Evolutionary conservation across 2,329 filamentous ascomycete genomes (phyloP).

Genomic region (Geosmithia putterillii): DNA sequence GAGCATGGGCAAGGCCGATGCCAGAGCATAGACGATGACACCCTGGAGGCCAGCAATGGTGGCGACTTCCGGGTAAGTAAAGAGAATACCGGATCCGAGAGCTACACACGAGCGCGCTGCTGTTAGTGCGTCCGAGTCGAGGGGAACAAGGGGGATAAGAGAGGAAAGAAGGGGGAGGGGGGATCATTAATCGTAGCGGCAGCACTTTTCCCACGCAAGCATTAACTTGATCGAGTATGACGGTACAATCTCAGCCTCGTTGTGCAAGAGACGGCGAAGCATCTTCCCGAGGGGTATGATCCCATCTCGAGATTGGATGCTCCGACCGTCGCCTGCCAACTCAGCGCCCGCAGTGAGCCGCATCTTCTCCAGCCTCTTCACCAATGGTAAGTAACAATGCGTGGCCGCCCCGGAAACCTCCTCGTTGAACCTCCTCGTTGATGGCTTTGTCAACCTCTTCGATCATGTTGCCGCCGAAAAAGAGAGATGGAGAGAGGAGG

Average conservation of each 20-base stretch:
- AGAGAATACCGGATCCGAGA: constrained; percentile 73
- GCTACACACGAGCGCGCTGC: constrained; percentile 33
- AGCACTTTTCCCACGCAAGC: constrained; percentile 97
- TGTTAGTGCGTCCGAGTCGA: constrained; percentile 25
- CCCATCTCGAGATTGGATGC: not conserved
- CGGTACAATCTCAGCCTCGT: constrained; percentile 83
- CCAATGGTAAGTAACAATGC: not conserved
- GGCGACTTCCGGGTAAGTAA: constrained; percentile 70
- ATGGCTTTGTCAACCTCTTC: too few species aligned
- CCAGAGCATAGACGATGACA: constrained; percentile 61
- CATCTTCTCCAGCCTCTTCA: constrained; percentile 23
- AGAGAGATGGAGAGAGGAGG: too few species aligned
- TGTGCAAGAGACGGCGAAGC: constrained; percentile 15
- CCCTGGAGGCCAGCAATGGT: constrained; percentile 72
- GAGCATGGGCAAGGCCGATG: constrained; percentile 60
- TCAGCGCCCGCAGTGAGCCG: constrained; percentile 82
- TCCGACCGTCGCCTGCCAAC: constrained; percentile 23
- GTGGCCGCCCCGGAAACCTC: too few species aligned
- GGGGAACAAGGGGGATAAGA: constrained; percentile 12
- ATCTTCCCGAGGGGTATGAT: constrained; percentile 23
- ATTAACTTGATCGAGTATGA: constrained; percentile 98
- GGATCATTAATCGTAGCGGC: constrained; percentile 48
- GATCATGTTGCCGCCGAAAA: too few species aligned
- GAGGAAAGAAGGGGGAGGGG: constrained; percentile 8
- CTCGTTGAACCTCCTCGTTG: too few species aligned